Evolutionary conservation across 768 basidiomycete species (phyloP).

Genomic region (Russula emetica): DNA sequence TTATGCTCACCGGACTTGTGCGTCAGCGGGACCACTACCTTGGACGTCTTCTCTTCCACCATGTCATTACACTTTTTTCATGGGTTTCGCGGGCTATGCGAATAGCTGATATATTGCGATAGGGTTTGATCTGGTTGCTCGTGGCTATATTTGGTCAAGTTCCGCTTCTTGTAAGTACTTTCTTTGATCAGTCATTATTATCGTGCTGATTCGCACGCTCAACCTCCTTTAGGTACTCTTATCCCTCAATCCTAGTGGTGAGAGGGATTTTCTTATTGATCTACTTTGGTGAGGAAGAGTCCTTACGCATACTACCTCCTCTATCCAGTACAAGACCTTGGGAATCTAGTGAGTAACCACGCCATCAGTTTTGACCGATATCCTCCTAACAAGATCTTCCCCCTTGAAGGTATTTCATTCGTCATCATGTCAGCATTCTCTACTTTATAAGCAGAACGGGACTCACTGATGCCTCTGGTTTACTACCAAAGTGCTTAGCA

Average conservation of each 20-base stretch:
- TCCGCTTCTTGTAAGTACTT: conserved; percentile 16
- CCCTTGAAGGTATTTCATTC: conserved; percentile 17
- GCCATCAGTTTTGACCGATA: neutral
- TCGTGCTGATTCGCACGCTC: neutral
- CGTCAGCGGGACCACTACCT: conserved; percentile 23
- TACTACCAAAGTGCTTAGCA: conserved; percentile 2
- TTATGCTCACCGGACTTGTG: conserved; percentile 18
- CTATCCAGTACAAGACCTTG: conserved; percentile 1
- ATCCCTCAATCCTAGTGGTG: conserved; percentile 11
- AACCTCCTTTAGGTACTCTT: conserved; percentile 11
- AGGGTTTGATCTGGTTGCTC: conserved; percentile 23
- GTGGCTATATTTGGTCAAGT: conserved; percentile 18
- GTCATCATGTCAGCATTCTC: conserved; percentile 10
- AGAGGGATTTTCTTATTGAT: neutral
- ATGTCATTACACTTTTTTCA: neutral
- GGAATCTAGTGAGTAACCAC: conserved; percentile 7
- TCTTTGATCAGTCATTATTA: too few relatives aligned
- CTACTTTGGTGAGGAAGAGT: neutral
- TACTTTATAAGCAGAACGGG: neutral
- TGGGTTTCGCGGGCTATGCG: neutral
- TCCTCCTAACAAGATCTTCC: neutral
- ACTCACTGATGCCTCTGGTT: neutral
- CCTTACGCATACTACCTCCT: neutral
- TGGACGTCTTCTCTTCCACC: conserved; percentile 23
- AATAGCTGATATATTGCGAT: neutral